These are phyloP conservation scores for Comarum palustre DNA, from an alignment of 306 rosid genomes.

Conservation along the genomic window DNA sequence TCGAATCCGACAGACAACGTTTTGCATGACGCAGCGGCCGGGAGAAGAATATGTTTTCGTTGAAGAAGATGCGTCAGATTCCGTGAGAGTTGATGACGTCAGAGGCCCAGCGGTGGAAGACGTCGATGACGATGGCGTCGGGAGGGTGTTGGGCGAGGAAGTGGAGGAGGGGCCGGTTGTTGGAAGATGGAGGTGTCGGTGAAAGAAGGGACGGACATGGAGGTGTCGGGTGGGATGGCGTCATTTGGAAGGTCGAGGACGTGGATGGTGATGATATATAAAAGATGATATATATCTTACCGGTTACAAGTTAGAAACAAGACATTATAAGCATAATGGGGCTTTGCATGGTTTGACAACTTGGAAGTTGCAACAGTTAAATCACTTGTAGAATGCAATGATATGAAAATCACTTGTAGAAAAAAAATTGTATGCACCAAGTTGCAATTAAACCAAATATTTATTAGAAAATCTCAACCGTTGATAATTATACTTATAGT, in stretches of 20 bases:
- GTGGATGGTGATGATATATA: slow-evolving; percentile 14
- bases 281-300: no score
- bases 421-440: no score
- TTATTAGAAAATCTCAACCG: no score
- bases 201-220: slow-evolving; percentile 17
- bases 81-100: slow-evolving; percentile 7
- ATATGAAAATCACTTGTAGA: no score
- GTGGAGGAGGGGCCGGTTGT: background rate
- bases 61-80: slow-evolving; percentile 16
- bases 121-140: slow-evolving; percentile 17
- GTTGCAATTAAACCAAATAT: no score
- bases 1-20: no score
- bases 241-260: slow-evolving; percentile 9
- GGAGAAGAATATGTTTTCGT: slow-evolving; percentile 21
- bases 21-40: slow-evolving; percentile 3
- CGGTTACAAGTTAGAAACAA: no score
- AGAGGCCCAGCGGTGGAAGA: slow-evolving; percentile 31
- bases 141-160: slow-evolving; percentile 19
- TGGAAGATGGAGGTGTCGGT: slow-evolving; percentile 10
- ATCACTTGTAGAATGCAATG: no score
- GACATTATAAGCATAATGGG: no score
- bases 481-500: no score
- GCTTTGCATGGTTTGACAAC: no score
- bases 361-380: no score
- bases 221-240: background rate